Base-by-base conservation (phyloP, 148 eudicot species). In the Chenopodium quinoa region DNA sequence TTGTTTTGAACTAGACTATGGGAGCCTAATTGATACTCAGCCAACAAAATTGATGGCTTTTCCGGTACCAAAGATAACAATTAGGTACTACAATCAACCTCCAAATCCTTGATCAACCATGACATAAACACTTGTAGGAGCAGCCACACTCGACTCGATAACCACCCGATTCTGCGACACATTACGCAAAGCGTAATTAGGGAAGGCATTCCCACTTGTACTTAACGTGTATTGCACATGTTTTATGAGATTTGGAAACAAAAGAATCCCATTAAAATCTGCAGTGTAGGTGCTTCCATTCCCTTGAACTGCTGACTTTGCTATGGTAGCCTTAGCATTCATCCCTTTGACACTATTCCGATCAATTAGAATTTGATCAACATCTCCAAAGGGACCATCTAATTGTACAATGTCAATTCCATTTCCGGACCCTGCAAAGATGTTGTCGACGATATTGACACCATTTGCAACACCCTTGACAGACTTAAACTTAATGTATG, bases 371-470 rank as follows among this genome's bases (percentile, higher is more conserved):
- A 96, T 93, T 78, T 90, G 91, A 79, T 90, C 89, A 11, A 93
- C 78, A 17, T 83, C 75, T 27, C 77, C 84, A 47, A 95, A 95
- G 0, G 46, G 14, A 0, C 90, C 88, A 75, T 95, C 94, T 86
- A 93, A 72, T 6, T 92, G 92, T 32, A 95, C 97, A 48, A 92
- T 93, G 4, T 89, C 92, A 9, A 88, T 63, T 74, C 94, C 93
- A 19, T 84, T 91, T 12, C 83, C 79, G 0, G 91, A 88, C 1
- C 99, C 99, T 22, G 92, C 85, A 50, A 95, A 95, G 87, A 93
- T 95, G 78, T 95, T 95, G 63, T 93, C 91, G 0, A 92, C 97
- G 7, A 95, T 88, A 25, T 87, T 91, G 0, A 95, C 88, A 2
- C 98, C 97, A 4, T 82, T 86, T 0, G 75, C 86, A 11, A 82